A percentile compares a stretch with the other conserved stretches of the same genome.
phyloP scores from a whole-genome alignment of 371 early-diverging fungal genomes.

The Umbelopsis sp. region DNA sequence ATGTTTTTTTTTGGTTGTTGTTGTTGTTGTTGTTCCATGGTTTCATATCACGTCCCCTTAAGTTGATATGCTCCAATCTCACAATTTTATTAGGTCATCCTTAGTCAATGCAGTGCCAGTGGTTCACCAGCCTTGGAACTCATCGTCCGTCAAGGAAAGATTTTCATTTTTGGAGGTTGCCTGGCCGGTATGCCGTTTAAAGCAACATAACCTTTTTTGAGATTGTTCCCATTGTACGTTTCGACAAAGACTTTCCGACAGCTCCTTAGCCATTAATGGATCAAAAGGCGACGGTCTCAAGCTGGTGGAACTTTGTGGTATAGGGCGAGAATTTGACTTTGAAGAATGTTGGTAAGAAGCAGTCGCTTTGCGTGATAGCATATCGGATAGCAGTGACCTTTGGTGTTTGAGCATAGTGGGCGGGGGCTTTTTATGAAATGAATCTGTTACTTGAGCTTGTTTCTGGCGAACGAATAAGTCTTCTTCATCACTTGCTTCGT shows the following conservation, averaged over 20 bases:
- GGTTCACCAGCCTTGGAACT: slow-evolving; percentile 13
- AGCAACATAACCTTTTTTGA: slow-evolving; percentile 18
- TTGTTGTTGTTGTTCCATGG: no score
- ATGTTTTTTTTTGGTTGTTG: no score
- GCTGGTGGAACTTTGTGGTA: slow-evolving; percentile 10
- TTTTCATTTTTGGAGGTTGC: neutral
- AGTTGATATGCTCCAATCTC: no score
- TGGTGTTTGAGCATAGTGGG: slow-evolving; percentile 25
- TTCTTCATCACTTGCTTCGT: slow-evolving; percentile 27
- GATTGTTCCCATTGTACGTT: slow-evolving; percentile 14
- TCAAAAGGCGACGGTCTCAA: slow-evolving; percentile 8
- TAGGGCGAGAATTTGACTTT: neutral
- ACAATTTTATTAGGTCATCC: no score
- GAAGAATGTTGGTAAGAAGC: neutral
- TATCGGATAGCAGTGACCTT: slow-evolving; percentile 24
- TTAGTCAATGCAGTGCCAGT: neutral
- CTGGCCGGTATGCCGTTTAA: neutral
- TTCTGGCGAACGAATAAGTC: slow-evolving; percentile 29
- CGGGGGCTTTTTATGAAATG: slow-evolving; percentile 22
- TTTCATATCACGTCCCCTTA: no score
- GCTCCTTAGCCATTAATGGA: slow-evolving; percentile 1
- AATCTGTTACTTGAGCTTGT: slow-evolving; percentile 31
- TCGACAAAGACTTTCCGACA: slow-evolving; percentile 4
- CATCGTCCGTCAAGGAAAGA: slow-evolving; percentile 5
- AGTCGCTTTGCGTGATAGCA: slow-evolving; percentile 10